Conservation (phyloP, 306 rosid genomes). For the Cucumis cinereus region DNA sequence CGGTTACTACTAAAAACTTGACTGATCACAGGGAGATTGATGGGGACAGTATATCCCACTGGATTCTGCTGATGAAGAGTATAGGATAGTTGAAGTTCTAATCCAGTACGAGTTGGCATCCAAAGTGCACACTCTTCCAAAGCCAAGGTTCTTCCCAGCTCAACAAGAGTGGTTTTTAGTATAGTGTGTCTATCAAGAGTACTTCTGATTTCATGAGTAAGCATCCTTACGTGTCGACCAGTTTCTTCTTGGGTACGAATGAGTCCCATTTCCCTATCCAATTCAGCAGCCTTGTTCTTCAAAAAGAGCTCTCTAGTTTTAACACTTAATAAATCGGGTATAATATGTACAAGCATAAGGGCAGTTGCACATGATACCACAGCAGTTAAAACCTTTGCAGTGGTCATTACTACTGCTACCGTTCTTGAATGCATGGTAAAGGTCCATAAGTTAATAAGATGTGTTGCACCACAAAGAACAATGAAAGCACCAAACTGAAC, state of each 20-base stretch:
- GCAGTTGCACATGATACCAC: conserved; percentile 19
- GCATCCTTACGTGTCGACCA: conserved; percentile 17
- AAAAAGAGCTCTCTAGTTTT: conserved; percentile 15
- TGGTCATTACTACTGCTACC: conserved; percentile 14
- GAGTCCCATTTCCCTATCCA: conserved; percentile 18
- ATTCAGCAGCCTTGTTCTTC: conserved; percentile 16
- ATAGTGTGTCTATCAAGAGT: conserved; percentile 17
- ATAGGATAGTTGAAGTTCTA: conserved; percentile 93
- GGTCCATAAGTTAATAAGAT: conserved; percentile 17
- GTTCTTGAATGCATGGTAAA: conserved; percentile 13
- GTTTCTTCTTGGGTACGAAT: conserved; percentile 15
- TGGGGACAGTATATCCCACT: conserved; percentile 76
- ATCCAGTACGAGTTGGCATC: conserved; percentile 95
- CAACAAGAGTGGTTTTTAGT: conserved; percentile 13
- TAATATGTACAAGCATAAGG: conserved; percentile 18
- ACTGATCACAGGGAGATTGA: conserved; percentile 82
- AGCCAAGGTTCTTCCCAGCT: conserved; percentile 67
- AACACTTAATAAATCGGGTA: conserved; percentile 15
- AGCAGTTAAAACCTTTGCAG: conserved; percentile 13
- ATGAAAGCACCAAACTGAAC: conserved; percentile 97
- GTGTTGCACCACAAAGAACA: conserved; percentile 32
- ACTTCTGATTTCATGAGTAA: conserved; percentile 17
- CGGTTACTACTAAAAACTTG: conserved; percentile 68
- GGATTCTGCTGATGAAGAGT: conserved; percentile 91
- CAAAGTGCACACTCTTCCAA: conserved; percentile 94